phyloP scores from a whole-genome alignment of 768 basidiomycete species.

The Cyclocybe aegerita region DNA sequence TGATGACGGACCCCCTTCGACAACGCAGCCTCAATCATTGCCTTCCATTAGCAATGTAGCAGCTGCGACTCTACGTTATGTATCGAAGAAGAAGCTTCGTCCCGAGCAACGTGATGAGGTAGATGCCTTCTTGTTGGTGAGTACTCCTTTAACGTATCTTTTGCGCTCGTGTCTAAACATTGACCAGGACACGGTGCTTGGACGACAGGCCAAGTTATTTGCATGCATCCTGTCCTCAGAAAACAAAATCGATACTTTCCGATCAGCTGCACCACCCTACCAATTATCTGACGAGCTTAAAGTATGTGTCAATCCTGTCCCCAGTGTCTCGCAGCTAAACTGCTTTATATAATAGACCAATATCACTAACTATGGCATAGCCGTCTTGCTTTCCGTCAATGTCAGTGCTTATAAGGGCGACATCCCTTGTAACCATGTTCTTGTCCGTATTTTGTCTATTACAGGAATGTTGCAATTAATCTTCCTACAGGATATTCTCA shows the following conservation, averaged over 20 bases:
- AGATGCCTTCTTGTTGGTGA: conserved; percentile 6
- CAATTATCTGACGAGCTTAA: conserved; percentile 12
- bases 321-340: background rate
- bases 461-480: background rate
- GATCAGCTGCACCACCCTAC: conserved; percentile 12
- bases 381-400: conserved; percentile 14
- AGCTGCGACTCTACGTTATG: conserved; percentile 5
- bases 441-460: conserved; percentile 5
- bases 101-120: conserved; percentile 9
- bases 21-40: background rate
- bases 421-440: conserved; percentile 14
- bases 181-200: conserved; percentile 11
- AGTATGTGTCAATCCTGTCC: conserved; percentile 2
- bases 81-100: conserved; percentile 8
- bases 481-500: conserved; percentile 8
- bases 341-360: conserved; percentile 10
- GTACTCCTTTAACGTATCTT: conserved; percentile 3
- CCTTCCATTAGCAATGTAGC: conserved; percentile 8
- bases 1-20: background rate
- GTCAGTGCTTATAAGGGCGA: conserved; percentile 13
- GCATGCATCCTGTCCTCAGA: conserved; percentile 8
- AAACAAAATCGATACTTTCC: conserved; percentile 10
- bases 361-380: conserved; percentile 11
- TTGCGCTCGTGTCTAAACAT: conserved; percentile 1
- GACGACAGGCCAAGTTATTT: conserved; percentile 13